A percentile compares a stretch with the other conserved stretches of the same genome.
These are phyloP conservation scores for Alternaria conjuncta DNA, from an alignment of 2,329 filamentous ascomycete species.

Conservation along the genomic window DNA sequence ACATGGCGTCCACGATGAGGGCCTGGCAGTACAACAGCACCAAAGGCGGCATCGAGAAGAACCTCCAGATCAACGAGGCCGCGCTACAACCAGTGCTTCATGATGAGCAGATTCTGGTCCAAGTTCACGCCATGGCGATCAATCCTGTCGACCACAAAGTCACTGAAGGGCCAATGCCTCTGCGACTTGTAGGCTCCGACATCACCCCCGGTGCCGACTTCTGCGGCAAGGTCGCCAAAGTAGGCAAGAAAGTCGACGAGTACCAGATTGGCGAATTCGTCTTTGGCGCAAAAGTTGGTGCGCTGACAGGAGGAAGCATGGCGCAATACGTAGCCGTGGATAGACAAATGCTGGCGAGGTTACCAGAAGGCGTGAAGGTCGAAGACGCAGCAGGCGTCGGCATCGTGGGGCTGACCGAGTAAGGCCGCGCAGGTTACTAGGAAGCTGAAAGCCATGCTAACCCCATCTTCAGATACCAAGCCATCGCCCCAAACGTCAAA, in stretches of 20 bases:
- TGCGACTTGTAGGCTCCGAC: conserved; percentile 46
- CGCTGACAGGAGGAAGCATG: conserved; percentile 44
- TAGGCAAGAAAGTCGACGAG: conserved; percentile 29
- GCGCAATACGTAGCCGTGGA: conserved; percentile 47
- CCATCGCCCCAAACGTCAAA: conserved; percentile 47
- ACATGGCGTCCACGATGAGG: conserved; percentile 55
- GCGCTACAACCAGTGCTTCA: conserved; percentile 50
- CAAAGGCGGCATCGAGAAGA: conserved; percentile 59
- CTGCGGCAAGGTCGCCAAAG: conserved; percentile 56
- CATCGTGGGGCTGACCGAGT: conserved; percentile 49
- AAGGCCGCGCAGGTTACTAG: background rate
- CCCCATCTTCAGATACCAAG: conserved; percentile 31
- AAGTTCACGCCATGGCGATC: conserved; percentile 60
- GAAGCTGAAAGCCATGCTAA: background rate
- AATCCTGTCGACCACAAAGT: conserved; percentile 72
- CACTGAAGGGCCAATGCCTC: conserved; percentile 55
- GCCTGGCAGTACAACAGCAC: conserved; percentile 64
- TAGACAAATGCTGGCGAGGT: conserved; percentile 19
- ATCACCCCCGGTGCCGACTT: conserved; percentile 58
- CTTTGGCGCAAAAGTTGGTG: conserved; percentile 45
- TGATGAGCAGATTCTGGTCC: conserved; percentile 60
- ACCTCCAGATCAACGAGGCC: conserved; percentile 56
- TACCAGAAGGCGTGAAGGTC: conserved; percentile 36
- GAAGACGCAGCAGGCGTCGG: conserved; percentile 48
- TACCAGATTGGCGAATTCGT: conserved; percentile 49